phyloP scores from a whole-genome alignment of 73 alveolate genomes.

The Paramecium sonneborni region DNA sequence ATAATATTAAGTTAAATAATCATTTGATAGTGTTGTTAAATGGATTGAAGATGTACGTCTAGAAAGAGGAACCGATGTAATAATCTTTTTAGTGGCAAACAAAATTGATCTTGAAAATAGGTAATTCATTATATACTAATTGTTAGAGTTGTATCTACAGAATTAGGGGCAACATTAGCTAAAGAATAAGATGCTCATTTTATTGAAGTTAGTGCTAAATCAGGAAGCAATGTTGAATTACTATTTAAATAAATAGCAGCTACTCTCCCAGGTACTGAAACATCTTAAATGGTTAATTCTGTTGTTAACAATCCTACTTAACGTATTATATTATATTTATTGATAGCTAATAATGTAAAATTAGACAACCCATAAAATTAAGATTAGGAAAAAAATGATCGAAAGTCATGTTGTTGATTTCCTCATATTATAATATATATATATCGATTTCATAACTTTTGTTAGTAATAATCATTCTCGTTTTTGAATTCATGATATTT shows the following conservation, averaged over 20 bases:
- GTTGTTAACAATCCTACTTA: slow-evolving; percentile 25
- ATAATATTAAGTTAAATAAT: slow-evolving; percentile 1
- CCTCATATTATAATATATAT: background rate
- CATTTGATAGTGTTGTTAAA: slow-evolving; percentile 76
- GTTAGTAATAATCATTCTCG: background rate
- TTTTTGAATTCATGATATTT: background rate
- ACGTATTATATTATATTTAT: background rate
- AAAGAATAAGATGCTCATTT: slow-evolving; percentile 83
- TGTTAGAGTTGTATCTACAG: slow-evolving; percentile 66
- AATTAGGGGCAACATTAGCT: slow-evolving; percentile 79
- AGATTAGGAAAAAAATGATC: background rate
- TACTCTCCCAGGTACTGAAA: slow-evolving; percentile 74
- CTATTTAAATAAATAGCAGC: slow-evolving; percentile 80
- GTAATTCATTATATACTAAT: slow-evolving; percentile 36
- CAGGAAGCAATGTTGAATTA: slow-evolving; percentile 79
- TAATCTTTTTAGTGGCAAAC: slow-evolving; percentile 85
- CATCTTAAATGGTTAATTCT: slow-evolving; percentile 38
- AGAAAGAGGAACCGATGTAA: slow-evolving; percentile 85
- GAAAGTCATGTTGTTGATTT: slow-evolving; percentile 32
- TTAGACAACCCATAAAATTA: slow-evolving; percentile 13
- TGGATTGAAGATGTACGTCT: slow-evolving; percentile 92
- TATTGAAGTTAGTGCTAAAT: slow-evolving; percentile 85
- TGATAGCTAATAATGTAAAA: background rate
- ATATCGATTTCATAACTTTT: background rate
- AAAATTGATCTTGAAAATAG: slow-evolving; percentile 85